Conservation (phyloP, 164 flowering plant genomes). For the Dillenia suffruticosa region DNA sequence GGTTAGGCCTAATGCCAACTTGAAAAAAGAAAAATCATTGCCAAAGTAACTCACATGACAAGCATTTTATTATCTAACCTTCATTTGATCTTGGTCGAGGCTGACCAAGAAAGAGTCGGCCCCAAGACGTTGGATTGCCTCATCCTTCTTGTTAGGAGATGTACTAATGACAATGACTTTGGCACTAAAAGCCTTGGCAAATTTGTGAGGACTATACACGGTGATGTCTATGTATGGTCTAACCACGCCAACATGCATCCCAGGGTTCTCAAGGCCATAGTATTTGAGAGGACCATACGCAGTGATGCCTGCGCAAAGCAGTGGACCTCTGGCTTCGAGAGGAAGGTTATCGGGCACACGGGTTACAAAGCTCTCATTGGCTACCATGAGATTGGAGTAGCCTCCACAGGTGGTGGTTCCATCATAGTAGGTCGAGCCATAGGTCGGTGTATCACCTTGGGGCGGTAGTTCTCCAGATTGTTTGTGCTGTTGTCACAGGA, state of each 20-base stretch:
- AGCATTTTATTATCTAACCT: constrained; percentile 20
- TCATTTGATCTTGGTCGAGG: constrained; percentile 26
- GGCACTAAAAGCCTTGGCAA: constrained; percentile 42
- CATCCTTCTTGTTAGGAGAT: constrained; percentile 30
- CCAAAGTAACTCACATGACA: neutral
- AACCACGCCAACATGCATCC: constrained; percentile 17
- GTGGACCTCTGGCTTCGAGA: constrained; percentile 18
- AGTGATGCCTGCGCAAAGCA: constrained; percentile 25
- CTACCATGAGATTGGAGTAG: constrained; percentile 16
- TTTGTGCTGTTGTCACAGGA: constrained; percentile 25
- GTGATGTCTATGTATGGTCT: no score
- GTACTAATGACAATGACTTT: constrained; percentile 39
- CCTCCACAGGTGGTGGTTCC: constrained; percentile 20
- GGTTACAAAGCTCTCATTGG: constrained; percentile 10
- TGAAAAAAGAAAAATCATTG: no score
- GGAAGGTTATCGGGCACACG: constrained; percentile 20
- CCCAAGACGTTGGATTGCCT: constrained; percentile 32
- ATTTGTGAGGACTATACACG: no score
- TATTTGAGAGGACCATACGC: constrained; percentile 24
- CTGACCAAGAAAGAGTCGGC: constrained; percentile 46
- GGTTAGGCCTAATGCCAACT: neutral
- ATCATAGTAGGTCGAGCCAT: constrained; percentile 5
- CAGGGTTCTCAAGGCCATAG: constrained; percentile 12
- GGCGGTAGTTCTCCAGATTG: constrained; percentile 35
- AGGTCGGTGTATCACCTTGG: constrained; percentile 17